Percentiles rank a stretch among this genome's conserved stretches.
Evolutionary conservation across 2,329 filamentous ascomycete species (phyloP).

Genomic region (Fusarium tanahbumbuense): DNA sequence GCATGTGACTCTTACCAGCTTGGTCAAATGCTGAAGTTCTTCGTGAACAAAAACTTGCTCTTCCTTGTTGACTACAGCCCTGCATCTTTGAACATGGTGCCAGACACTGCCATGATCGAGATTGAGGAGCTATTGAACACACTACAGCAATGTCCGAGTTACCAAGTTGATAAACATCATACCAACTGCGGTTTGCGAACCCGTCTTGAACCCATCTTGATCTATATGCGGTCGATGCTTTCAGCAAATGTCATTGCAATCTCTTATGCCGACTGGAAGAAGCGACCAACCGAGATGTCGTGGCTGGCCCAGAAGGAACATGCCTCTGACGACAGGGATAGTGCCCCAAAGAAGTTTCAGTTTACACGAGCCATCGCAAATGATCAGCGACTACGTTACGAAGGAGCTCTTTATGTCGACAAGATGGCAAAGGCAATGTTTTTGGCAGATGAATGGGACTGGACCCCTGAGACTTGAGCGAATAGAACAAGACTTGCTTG

Average conservation of each 20-base stretch:
- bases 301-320: conserved; percentile 52
- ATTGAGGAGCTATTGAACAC: conserved; percentile 69
- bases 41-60: conserved; percentile 70
- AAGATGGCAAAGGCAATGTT: conserved; percentile 65
- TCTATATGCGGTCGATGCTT: conserved; percentile 70
- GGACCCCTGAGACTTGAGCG: conserved; percentile 62
- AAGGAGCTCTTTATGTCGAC: conserved; percentile 62
- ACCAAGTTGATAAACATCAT: conserved; percentile 80
- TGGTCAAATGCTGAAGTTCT: conserved; percentile 80
- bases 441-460: conserved; percentile 68
- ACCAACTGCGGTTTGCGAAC: conserved; percentile 77
- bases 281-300: conserved; percentile 52
- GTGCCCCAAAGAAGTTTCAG: conserved; percentile 51
- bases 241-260: conserved; percentile 60
- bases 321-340: conserved; percentile 27
- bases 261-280: conserved; percentile 60
- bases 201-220: conserved; percentile 72
- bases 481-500: conserved; percentile 26
- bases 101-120: conserved; percentile 67
- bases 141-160: conserved; percentile 74
- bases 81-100: conserved; percentile 57
- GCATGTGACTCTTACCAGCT: conserved; percentile 84
- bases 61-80: conserved; percentile 68
- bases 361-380: conserved; percentile 64
- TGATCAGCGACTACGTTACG: conserved; percentile 62